Percentiles rank a stretch among this genome's conserved stretches.
phyloP scores from a whole-genome alignment of 192 early-diverging fungal genomes.

The Rhizophagus clarus region DNA sequence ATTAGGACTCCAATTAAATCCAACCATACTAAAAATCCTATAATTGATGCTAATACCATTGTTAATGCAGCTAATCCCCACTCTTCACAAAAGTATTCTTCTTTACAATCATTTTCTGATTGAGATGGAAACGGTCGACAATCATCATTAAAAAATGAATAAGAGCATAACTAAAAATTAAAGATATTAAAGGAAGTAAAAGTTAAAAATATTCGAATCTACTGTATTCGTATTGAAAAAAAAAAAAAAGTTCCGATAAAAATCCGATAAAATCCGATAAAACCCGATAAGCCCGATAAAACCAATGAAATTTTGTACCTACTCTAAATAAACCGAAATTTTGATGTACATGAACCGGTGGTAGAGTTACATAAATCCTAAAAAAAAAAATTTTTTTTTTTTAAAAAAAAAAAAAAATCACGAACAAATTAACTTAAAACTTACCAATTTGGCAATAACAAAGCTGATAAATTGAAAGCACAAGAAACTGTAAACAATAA shows the following conservation, averaged over 20 bases:
- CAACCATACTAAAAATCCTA: neutral
- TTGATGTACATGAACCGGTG: no score
- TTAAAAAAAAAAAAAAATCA: neutral
- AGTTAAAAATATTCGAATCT: no score
- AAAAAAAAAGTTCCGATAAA: neutral
- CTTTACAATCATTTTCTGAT: slow-evolving; percentile 5
- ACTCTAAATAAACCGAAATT: slow-evolving; percentile 3
- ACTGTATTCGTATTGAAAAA: neutral
- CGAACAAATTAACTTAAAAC: neutral
- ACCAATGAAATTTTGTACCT: neutral
- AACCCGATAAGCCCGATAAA: no score
- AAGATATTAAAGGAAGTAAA: neutral
- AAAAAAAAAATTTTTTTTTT: neutral
- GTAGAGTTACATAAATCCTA: neutral
- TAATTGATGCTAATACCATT: neutral
- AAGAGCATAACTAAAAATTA: neutral
- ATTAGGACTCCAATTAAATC: neutral
- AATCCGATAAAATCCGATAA: no score
- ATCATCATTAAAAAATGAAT: neutral
- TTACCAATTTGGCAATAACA: slow-evolving; percentile 16
- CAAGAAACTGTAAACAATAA: slow-evolving; percentile 14
- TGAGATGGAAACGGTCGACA: slow-evolving; percentile 11
- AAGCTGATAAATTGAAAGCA: neutral
- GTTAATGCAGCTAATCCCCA: neutral
- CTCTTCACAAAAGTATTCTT: slow-evolving; percentile 19